Conservation (phyloP, 2,329 filamentous ascomycete genomes). For the Cytospora schulzeri region DNA sequence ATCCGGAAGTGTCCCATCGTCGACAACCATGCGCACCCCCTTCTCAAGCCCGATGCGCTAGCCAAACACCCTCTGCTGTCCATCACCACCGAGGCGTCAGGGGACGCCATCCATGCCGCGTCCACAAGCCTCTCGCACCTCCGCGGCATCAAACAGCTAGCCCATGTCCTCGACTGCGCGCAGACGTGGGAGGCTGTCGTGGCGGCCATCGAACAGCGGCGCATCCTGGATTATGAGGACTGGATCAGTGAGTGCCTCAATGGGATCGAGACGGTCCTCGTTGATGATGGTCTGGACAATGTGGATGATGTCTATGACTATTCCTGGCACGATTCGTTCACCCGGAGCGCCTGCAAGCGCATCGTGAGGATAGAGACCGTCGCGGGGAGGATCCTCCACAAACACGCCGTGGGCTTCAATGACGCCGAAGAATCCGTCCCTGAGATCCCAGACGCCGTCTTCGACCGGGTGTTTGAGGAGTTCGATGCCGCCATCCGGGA, state of each 20-base stretch:
- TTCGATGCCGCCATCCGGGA: constrained; percentile 56
- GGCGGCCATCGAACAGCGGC: constrained; percentile 46
- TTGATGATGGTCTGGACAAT: constrained; percentile 74
- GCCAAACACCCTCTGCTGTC: constrained; percentile 54
- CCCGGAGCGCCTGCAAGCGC: constrained; percentile 64
- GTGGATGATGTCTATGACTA: constrained; percentile 60
- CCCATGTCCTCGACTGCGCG: constrained; percentile 63
- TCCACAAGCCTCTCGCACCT: constrained; percentile 67
- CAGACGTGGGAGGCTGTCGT: constrained; percentile 61
- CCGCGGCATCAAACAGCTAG: constrained; percentile 69
- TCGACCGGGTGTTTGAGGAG: constrained; percentile 48
- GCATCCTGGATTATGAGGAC: constrained; percentile 50
- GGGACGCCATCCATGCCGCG: constrained; percentile 65
- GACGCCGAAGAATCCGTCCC: constrained; percentile 43
- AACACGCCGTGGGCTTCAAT: constrained; percentile 40
- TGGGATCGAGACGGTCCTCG: constrained; percentile 72
- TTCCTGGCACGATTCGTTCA: constrained; percentile 67
- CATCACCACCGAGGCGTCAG: constrained; percentile 73
- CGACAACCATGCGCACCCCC: constrained; percentile 73
- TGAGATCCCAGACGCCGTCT: constrained; percentile 43
- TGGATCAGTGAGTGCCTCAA: constrained; percentile 66
- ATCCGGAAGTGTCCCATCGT: constrained; percentile 65
- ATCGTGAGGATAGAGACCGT: constrained; percentile 79
- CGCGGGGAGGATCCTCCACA: constrained; percentile 62
- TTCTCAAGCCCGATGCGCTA: constrained; percentile 56